Conservation (phyloP, 805 yeast species). For the Starmerella etchellsii region DNA sequence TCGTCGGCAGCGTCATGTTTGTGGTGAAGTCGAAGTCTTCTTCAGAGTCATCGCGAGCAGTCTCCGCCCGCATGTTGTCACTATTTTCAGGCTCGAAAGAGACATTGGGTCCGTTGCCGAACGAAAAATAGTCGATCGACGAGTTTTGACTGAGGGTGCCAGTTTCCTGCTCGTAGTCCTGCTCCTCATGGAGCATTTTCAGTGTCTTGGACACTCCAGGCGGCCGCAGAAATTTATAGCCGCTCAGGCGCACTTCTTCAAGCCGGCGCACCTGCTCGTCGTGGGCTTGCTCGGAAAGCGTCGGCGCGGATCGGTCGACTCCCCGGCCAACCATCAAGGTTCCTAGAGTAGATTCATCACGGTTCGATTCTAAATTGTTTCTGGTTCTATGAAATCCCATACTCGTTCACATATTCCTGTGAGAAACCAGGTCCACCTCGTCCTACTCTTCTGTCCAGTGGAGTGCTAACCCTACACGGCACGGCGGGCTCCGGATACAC, state of each 20-base stretch:
- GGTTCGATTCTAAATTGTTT: not conserved
- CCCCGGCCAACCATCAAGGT: not conserved
- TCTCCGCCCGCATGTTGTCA: not conserved
- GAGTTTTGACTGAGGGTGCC: not conserved
- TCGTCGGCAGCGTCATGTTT: slow-evolving; percentile 10
- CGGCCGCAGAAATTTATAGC: slow-evolving; percentile 33
- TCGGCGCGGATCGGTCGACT: not conserved
- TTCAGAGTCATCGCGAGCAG: not conserved
- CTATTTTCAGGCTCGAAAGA: not conserved
- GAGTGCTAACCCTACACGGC: too few species aligned
- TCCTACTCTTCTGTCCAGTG: too few species aligned
- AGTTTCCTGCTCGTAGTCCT: slow-evolving; percentile 1
- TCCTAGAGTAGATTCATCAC: not conserved
- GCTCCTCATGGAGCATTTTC: slow-evolving; percentile 21
- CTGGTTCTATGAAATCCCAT: not conserved
- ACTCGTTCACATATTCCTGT: not conserved
- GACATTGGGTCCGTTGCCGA: not conserved
- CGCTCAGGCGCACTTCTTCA: slow-evolving; percentile 8
- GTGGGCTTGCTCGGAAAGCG: not conserved
- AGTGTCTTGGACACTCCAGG: slow-evolving; percentile 48
- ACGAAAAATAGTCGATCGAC: not conserved
- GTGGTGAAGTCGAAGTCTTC: slow-evolving; percentile 3
- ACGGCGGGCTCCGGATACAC: too few species aligned
- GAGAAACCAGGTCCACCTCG: too few species aligned
- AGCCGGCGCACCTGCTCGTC: slow-evolving; percentile 2